phyloP scores from a whole-genome alignment of 2,329 filamentous ascomycete species.

The Onygenales sp. region DNA sequence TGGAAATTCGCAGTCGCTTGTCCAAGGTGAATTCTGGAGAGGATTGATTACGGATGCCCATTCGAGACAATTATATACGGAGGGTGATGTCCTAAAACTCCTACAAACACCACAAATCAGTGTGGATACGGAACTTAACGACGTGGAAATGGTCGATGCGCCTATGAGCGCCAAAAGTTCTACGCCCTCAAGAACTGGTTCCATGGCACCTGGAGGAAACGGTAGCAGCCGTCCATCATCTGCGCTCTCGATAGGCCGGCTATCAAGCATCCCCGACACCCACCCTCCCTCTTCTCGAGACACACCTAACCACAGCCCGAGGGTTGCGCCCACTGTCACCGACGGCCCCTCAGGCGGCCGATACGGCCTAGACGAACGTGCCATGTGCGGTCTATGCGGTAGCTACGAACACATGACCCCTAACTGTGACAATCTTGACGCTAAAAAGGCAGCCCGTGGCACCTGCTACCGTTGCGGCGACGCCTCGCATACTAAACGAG shows the following conservation, averaged over 20 bases:
- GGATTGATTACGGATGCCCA: constrained; percentile 76
- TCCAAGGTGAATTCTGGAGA: constrained; percentile 84
- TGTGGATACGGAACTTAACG: constrained; percentile 29
- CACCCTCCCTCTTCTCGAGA: constrained; percentile 1
- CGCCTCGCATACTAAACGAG: constrained; percentile 26
- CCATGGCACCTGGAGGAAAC: constrained; percentile 11
- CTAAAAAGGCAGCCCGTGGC: constrained; percentile 27
- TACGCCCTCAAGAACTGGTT: constrained; percentile 11
- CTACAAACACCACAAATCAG: constrained; percentile 45
- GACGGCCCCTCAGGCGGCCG: constrained; percentile 34
- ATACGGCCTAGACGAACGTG: constrained; percentile 33
- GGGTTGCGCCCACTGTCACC: constrained; percentile 16
- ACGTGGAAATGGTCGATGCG: constrained; percentile 35
- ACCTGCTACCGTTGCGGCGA: constrained; percentile 34
- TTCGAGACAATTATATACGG: constrained; percentile 64
- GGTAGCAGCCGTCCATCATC: constrained; percentile 26
- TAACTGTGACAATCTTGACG: constrained; percentile 37
- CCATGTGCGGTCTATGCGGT: constrained; percentile 37
- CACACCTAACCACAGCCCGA: constrained; percentile 9
- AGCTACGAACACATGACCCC: constrained; percentile 35
- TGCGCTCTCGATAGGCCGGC: constrained; percentile 11
- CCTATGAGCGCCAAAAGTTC: constrained; percentile 12
- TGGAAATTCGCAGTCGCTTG: constrained; percentile 77
- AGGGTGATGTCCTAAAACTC: constrained; percentile 51
- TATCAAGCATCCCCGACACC: constrained; percentile 3